Evolutionary conservation across 768 basidiomycete genomes (phyloP), one percentile per base, ranked within the genome.

Genomic region (Hygrophoropsis aurantiaca): DNA sequence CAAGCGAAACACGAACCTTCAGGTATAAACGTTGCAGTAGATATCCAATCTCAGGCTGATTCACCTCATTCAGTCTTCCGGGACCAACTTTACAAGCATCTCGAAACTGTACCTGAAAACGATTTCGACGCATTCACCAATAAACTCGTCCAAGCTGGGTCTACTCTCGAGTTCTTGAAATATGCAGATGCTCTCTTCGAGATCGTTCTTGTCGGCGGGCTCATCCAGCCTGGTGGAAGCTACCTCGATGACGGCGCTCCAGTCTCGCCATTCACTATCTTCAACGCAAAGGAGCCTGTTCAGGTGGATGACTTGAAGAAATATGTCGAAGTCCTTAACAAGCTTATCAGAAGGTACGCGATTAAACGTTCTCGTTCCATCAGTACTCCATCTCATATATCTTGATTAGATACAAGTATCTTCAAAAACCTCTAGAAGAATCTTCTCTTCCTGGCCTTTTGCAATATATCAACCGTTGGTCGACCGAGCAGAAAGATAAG

Each of bases 181-280:
- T 97, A 98, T 85, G 90, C 92, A 70, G 94, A 97, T 59, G 80
- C 87, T 46, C 85, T 98, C 59, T 98, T 97, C 70, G 94, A 99
- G 72, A 82, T 97, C 74, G 79, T 97, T 64, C 81, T 99, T 60
- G 87, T 94, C 61, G 95, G 95, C 40, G 92, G 93, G 34, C 86
- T 99, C 53, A 83, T 99, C 58, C 94, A 97, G 70, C 97, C 95
- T 16, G 95, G 95, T 42, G 95, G 95, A 50, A 82, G 75, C 59
- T 94, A 90, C 71, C 59, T 97, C 69, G 93, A 97, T 48, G 90
- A 93, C 51, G 84, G 83, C 40, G 85, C 87, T 18, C 87, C 90
- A 23, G 75, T 82, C 11, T 93, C 87, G 30, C 90, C 94, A 32
- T 94, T 97, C 74, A 87, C 91, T 46, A 75, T 94, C 64, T 82